Base-by-base conservation (phyloP, 192 early-diverging fungal genomes). In the Dimargaris xerosporica region DNA sequence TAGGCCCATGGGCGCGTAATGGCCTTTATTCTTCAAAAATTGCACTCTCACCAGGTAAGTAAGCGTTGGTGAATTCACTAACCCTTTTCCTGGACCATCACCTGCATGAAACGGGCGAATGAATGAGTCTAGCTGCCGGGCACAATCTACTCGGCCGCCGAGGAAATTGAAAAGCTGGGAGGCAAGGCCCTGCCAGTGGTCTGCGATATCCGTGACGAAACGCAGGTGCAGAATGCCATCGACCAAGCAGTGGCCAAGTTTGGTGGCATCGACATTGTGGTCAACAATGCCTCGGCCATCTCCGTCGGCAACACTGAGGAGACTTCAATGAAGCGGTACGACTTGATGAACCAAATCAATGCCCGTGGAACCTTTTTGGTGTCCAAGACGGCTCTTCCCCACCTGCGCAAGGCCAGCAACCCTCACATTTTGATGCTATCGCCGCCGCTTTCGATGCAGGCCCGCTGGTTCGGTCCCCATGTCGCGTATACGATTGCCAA, bases 201-300 rank as follows among this genome's bases (percentile, higher is more conserved):
- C 52, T 93, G 90, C 73, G 88, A 93, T 63, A 89, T 93, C 69
- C 83, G 88, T 58, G 80, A 82, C 62, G 88, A 90, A 68, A 80
- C 78, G 34, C 82, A 87, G 62, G 83, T 93, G 52, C 54, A 78
- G 63, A 63, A 58, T 11, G 90, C 86, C 5, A 80, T 92, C 34
- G 69, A 80, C 10, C 63, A 82, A 67, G 81, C 85, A 0, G 85
- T 82, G 0, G 66, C 69, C 42, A 67, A 69, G 45, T 92, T 92
- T 74, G 87, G 87, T 13, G 80, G 84, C 30, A 82, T 92, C 62
- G 90, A 92, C 66, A 87, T 93, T 60, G 73, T 93, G 13, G 73
- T 89, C 74, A 93, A 89, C 73, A 82, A 85, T 60, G 80, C 90
- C 5, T 85, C 83, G 28, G 90, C 88, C 0, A 88, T 93, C 61